phyloP scores from a whole-genome alignment of 1,284 basidiomycete species.

The Boletus calvinii region DNA sequence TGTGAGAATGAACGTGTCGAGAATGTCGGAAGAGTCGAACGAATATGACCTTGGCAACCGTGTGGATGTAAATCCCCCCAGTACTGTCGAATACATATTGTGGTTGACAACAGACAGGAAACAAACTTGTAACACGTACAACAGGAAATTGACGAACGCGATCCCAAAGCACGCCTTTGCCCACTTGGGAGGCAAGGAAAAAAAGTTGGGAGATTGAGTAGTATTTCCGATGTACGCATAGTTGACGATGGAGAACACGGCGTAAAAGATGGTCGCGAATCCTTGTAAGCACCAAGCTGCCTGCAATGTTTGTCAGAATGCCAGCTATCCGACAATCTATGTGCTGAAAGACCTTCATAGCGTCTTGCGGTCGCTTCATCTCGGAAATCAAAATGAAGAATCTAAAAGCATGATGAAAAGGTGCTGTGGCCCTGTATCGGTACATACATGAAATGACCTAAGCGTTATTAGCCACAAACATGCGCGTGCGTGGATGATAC shows the following conservation, averaged over 20 bases:
- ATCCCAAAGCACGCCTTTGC: conserved; percentile 50
- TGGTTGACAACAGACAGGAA: not conserved
- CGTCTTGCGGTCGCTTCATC: conserved; percentile 50
- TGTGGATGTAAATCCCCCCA: conserved; percentile 49
- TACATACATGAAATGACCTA: conserved; percentile 54
- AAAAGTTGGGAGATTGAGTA: conserved; percentile 53
- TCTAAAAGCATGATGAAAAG: not conserved
- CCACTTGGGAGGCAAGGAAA: conserved; percentile 49
- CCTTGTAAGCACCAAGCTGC: conserved; percentile 54
- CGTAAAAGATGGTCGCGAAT: conserved; percentile 51
- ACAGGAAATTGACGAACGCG: conserved; percentile 48
- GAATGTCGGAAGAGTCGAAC: conserved; percentile 59
- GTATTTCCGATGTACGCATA: conserved; percentile 60
- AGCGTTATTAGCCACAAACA: not conserved
- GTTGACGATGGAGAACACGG: conserved; percentile 49
- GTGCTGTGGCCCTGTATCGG: not conserved
- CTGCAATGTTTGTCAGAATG: conserved; percentile 25
- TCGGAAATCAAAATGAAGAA: conserved; percentile 55
- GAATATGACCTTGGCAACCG: conserved; percentile 60
- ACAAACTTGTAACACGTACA: conserved; percentile 35
- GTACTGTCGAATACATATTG: conserved; percentile 32
- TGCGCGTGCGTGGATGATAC: conserved; percentile 5
- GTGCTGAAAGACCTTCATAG: conserved; percentile 43
- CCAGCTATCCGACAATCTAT: not conserved
- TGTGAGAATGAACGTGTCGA: conserved; percentile 56